Conservation (phyloP, 257 asterid genomes). For the Solanum ossicruentum region DNA sequence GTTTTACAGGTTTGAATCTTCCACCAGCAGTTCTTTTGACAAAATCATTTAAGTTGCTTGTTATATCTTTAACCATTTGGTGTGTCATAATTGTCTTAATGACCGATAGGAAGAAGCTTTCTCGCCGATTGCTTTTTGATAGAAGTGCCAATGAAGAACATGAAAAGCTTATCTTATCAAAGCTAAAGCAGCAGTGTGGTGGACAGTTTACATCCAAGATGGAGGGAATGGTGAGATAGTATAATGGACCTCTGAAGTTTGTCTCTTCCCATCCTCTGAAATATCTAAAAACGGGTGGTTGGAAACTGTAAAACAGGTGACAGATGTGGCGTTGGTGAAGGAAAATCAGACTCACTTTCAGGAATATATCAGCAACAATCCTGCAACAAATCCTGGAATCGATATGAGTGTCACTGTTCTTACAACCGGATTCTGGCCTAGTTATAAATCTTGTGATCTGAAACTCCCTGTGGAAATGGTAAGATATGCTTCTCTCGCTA, state of each 20-base stretch:
- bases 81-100: neutral
- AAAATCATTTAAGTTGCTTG: neutral
- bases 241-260: neutral
- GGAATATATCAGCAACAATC: slow-evolving; percentile 18
- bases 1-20: slow-evolving; percentile 21
- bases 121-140: slow-evolving; percentile 42
- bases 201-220: slow-evolving; percentile 48
- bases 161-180: slow-evolving; percentile 32
- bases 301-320: slow-evolving; percentile 22
- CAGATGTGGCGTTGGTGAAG: slow-evolving; percentile 33
- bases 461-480: slow-evolving; percentile 54
- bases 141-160: slow-evolving; percentile 35
- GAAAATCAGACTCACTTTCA: slow-evolving; percentile 28
- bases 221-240: slow-evolving; percentile 47
- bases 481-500: neutral
- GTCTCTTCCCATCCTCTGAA: neutral
- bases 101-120: slow-evolving; percentile 36
- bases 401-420: slow-evolving; percentile 34
- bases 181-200: slow-evolving; percentile 44
- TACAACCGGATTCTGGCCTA: slow-evolving; percentile 59
- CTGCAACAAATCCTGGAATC: slow-evolving; percentile 24
- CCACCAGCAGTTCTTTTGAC: neutral
- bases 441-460: slow-evolving; percentile 38
- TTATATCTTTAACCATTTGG: neutral
- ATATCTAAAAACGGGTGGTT: neutral